phyloP scores from a whole-genome alignment of 2,329 filamentous ascomycete genomes.

The Botrytis squamosa region DNA sequence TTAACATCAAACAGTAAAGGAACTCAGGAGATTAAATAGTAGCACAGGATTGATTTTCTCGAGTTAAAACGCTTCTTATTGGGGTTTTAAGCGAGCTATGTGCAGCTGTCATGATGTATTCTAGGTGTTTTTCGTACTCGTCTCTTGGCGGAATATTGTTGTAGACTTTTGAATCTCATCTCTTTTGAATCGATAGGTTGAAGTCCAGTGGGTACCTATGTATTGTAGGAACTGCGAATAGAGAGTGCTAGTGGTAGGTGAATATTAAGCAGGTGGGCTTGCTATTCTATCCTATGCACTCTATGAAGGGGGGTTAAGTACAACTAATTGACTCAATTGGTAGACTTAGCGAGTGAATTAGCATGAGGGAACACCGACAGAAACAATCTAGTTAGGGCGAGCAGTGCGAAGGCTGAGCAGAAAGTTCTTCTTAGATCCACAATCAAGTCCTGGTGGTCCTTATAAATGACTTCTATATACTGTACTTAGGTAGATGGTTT shows the following conservation, averaged over 20 bases:
- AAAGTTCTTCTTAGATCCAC: background rate
- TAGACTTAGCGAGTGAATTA: background rate
- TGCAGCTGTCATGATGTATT: no score
- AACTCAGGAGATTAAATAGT: no score
- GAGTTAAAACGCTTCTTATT: no score
- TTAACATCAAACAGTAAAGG: no score
- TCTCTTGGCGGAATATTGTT: no score
- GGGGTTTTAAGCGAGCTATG: no score
- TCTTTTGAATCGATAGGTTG: no score
- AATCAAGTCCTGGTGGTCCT: background rate
- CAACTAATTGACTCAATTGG: background rate
- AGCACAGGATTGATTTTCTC: no score
- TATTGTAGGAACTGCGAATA: background rate
- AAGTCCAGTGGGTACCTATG: no score
- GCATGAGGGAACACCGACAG: rapidly evolving
- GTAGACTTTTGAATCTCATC: background rate
- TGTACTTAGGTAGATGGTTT: background rate
- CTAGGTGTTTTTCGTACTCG: no score
- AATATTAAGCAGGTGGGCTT: background rate
- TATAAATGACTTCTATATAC: background rate
- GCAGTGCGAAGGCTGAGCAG: background rate
- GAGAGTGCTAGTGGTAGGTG: background rate
- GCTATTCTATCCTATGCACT: background rate
- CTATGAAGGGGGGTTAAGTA: no score
- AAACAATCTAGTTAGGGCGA: background rate